Evolutionary conservation across 164 flowering plant species (phyloP).

Genomic region (Aristolochia californica): DNA sequence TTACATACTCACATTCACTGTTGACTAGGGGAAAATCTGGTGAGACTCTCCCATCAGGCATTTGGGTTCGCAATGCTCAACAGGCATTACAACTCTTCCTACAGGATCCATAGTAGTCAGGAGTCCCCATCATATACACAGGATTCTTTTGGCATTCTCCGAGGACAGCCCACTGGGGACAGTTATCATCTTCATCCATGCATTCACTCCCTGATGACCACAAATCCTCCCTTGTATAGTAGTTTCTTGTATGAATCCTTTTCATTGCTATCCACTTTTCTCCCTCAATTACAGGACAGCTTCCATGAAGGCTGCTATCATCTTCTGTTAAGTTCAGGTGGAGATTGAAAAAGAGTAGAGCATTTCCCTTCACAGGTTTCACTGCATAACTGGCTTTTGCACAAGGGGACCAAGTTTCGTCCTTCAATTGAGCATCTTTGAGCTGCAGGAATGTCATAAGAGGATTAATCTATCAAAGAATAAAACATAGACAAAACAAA

Average conservation of each 20-base stretch:
- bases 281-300: conserved; percentile 68
- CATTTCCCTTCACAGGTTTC: conserved; percentile 69
- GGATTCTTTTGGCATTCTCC: conserved; percentile 87
- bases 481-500: background rate
- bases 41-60: no score
- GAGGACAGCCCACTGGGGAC: conserved; percentile 59
- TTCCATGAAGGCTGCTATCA: conserved; percentile 42
- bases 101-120: conserved; percentile 76
- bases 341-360: conserved; percentile 55
- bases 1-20: background rate
- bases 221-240: background rate
- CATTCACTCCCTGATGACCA: conserved; percentile 38
- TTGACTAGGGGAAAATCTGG: background rate
- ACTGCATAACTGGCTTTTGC: conserved; percentile 19
- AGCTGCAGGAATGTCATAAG: conserved; percentile 8
- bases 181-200: conserved; percentile 68
- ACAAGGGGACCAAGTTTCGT: conserved; percentile 43
- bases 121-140: conserved; percentile 69
- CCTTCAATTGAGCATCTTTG: conserved; percentile 18
- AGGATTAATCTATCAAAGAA: background rate
- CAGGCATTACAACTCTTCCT: conserved; percentile 79
- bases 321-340: conserved; percentile 57
- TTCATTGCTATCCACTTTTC: conserved; percentile 82
- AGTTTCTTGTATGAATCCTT: conserved; percentile 30
- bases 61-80: background rate